Evolutionary conservation across 768 basidiomycete species (phyloP).

Genomic region (Cystoderma amianthinum): DNA sequence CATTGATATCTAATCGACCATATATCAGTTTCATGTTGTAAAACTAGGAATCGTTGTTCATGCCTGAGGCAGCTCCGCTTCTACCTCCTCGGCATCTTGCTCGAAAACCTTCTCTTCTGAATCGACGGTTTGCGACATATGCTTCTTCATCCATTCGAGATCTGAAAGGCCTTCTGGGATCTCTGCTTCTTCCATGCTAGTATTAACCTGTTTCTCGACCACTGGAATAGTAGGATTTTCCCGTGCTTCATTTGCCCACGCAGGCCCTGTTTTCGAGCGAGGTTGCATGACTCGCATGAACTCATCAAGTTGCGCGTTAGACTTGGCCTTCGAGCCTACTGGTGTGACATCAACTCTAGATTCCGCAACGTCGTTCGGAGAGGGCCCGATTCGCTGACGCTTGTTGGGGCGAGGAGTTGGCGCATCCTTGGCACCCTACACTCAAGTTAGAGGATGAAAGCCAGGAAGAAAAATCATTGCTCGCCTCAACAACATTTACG

Average conservation of each 20-base stretch:
- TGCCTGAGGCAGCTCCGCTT: too few species aligned
- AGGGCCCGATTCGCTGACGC: constrained; percentile 43
- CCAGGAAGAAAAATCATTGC: constrained; percentile 18
- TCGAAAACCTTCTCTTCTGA: constrained; percentile 44
- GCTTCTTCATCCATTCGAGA: constrained; percentile 68
- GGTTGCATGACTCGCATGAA: constrained; percentile 76
- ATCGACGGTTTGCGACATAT: constrained; percentile 45
- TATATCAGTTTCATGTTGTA: too few species aligned
- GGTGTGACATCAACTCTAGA: constrained; percentile 7
- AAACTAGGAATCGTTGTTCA: too few species aligned
- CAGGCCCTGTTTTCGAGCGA: constrained; percentile 45
- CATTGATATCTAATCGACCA: too few species aligned
- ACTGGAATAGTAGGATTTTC: constrained; percentile 4
- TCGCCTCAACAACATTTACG: constrained; percentile 78
- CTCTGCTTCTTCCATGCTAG: too few species aligned
- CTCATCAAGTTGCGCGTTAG: constrained; percentile 45
- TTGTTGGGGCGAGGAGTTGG: constrained; percentile 67
- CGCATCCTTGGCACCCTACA: constrained; percentile 62
- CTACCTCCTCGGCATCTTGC: constrained; percentile 55
- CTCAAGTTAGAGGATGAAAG: constrained; percentile 2
- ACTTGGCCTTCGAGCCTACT: constrained; percentile 9
- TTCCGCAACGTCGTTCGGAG: constrained; percentile 12
- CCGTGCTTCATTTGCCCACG: constrained; percentile 54
- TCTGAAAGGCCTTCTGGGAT: constrained; percentile 45
- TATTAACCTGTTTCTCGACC: constrained; percentile 7